Percentiles rank a stretch among this genome's conserved stretches.
These are phyloP conservation scores for Sporothrix curviconia DNA, from an alignment of 2,329 filamentous ascomycete species.

Conservation along the genomic window DNA sequence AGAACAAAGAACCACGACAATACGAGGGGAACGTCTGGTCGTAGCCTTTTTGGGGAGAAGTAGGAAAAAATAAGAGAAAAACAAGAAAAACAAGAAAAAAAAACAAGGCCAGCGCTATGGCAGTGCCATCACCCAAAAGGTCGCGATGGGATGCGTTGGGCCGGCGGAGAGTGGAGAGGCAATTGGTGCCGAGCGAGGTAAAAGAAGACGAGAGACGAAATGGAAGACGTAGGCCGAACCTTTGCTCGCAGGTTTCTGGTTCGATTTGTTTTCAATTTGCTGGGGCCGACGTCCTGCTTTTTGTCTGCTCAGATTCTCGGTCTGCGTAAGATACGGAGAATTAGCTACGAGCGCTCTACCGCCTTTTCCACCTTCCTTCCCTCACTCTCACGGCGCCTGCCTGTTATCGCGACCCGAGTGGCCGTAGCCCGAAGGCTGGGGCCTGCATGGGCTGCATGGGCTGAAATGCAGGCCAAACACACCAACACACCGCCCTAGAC, in stretches of 20 bases:
- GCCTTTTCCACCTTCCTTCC: neutral
- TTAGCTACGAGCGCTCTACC: no score
- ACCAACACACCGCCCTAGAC: no score
- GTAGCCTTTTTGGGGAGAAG: no score
- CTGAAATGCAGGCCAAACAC: no score
- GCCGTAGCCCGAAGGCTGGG: conserved; percentile 4
- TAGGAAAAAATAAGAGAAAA: neutral
- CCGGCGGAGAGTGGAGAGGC: no score
- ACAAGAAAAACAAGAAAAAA: neutral
- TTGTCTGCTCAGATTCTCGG: neutral
- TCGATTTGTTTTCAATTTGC: no score
- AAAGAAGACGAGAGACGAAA: neutral
- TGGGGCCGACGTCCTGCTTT: no score
- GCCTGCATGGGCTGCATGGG: conserved; percentile 15
- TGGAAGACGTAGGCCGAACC: neutral
- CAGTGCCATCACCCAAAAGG: no score
- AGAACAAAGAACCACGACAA: conserved; percentile 4
- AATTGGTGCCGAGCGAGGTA: neutral
- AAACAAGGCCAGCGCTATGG: no score
- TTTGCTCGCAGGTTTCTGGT: neutral
- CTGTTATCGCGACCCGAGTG: conserved; percentile 1
- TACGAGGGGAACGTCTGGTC: no score
- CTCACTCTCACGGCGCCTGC: neutral
- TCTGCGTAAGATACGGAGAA: no score
- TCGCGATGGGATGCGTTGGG: no score